phyloP scores from a whole-genome alignment of 768 basidiomycete species.

The Lactarius hengduanensis region DNA sequence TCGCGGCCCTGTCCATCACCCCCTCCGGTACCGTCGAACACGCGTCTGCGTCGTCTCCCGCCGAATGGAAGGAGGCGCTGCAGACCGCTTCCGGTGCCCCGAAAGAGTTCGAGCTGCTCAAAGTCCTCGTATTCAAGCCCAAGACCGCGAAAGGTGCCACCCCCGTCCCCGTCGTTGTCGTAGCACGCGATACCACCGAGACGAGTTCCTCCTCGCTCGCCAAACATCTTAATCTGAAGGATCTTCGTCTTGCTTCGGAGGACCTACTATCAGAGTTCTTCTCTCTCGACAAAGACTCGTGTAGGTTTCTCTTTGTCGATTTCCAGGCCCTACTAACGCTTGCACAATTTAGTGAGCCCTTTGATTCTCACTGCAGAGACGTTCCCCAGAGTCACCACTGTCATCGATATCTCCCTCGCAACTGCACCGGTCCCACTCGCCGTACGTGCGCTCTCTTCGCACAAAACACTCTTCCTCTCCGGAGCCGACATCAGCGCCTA shows the following conservation, averaged over 20 bases:
- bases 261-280: constrained; percentile 88
- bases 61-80: constrained; percentile 75
- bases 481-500: constrained; percentile 75
- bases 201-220: constrained; percentile 73
- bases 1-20: constrained; percentile 55
- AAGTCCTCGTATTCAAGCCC: constrained; percentile 93
- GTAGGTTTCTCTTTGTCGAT: constrained; percentile 46
- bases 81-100: constrained; percentile 51
- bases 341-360: constrained; percentile 61
- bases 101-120: constrained; percentile 67
- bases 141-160: constrained; percentile 90
- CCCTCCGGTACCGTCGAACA: constrained; percentile 57
- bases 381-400: constrained; percentile 69
- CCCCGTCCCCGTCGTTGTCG: constrained; percentile 81
- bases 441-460: constrained; percentile 70
- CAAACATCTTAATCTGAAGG: constrained; percentile 82
- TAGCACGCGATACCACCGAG: constrained; percentile 84
- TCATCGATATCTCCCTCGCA: constrained; percentile 80
- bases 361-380: constrained; percentile 64
- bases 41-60: constrained; percentile 61
- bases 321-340: neutral
- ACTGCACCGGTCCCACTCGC: constrained; percentile 66
- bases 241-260: constrained; percentile 80
- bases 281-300: constrained; percentile 76
- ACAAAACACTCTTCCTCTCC: constrained; percentile 71